phyloP scores from a whole-genome alignment of 1,139 yeast species.

The Geotrichum carabidarum region DNA sequence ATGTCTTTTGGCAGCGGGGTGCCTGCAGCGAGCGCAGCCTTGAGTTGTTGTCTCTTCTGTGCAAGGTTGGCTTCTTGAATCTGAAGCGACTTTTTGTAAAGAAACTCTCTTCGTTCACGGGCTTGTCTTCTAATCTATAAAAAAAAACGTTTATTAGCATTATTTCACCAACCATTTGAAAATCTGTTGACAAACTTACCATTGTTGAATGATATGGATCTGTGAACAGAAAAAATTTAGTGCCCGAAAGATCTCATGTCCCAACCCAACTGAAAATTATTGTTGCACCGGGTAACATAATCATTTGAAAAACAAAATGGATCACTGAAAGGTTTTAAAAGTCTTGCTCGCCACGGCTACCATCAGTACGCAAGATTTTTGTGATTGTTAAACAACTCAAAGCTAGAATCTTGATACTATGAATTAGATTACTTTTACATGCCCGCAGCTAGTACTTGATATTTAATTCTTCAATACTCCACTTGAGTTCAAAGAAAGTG shows the following conservation, averaged over 20 bases:
- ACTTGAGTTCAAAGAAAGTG: background rate
- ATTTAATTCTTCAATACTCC: background rate
- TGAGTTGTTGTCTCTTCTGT: conserved; percentile 79
- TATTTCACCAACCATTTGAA: too few relatives aligned
- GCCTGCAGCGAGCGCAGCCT: conserved; percentile 86
- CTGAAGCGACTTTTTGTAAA: conserved; percentile 82
- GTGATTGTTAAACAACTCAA: too few relatives aligned
- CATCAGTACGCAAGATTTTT: too few relatives aligned
- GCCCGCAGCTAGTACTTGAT: background rate
- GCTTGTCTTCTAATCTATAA: conserved; percentile 80
- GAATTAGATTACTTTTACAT: background rate
- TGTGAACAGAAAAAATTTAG: too few relatives aligned
- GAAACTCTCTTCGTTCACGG: conserved; percentile 88
- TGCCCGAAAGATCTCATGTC: too few relatives aligned
- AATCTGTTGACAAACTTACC: too few relatives aligned
- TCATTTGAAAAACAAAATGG: too few relatives aligned
- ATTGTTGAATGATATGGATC: too few relatives aligned
- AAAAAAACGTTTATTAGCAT: background rate
- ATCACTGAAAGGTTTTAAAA: too few relatives aligned
- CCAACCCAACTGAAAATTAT: too few relatives aligned
- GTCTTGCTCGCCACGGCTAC: too few relatives aligned
- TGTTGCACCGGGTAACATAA: too few relatives aligned
- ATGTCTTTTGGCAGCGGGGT: conserved; percentile 83
- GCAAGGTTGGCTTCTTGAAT: conserved; percentile 82
- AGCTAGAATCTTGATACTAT: background rate